Evolutionary conservation across 2,329 filamentous ascomycete species (phyloP), one percentile per base, ranked within the genome.

Genomic region (Verticillium zaregamsianum): DNA sequence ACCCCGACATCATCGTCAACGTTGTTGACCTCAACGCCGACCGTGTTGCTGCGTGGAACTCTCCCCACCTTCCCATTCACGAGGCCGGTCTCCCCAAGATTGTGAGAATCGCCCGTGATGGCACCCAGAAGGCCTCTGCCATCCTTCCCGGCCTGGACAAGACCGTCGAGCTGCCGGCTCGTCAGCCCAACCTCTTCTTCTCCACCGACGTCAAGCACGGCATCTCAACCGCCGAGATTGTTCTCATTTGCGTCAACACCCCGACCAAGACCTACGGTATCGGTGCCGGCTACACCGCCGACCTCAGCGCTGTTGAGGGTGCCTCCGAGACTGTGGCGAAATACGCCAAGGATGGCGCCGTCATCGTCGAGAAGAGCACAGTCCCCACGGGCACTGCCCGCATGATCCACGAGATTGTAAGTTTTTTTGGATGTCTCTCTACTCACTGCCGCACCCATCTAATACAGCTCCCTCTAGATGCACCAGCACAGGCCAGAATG

Each of bases 361-460:
- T 93, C 61, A 86, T 94, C 58, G 90, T 93, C 23, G 90, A 93
- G 77, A 94, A 93, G 78, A 90, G 86, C 61, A 94, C 91, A 0
- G 91, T 93, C 31, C 91, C 91, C 3, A 91, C 89, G 72, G 81
- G 88, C 64, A 93, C 90, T 5, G 89, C 90, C 2, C 83, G 91
- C 67, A 83, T 87, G 35, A 86, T 93, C 45, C 82, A 84, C 67
- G 83, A 88, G 66, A 91, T 87, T 66, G 86, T 92, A 75, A 74
- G 80, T 71, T 33, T 35, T 39, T 8, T 4, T 40, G 12, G 8
- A 7, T n/a, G 28, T 17, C 37, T 3, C 3, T 15, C 37, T 40
- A 7, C 5, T 40, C 37, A 14, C 9, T 7, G 15, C 14, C 14
- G 39, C 39, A 23, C n/a, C 39, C 11, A 25, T n/a, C 45, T 11